Evolutionary conservation across 495 filamentous ascomycete genomes (phyloP).

Genomic region (Apiosordaria backusii): DNA sequence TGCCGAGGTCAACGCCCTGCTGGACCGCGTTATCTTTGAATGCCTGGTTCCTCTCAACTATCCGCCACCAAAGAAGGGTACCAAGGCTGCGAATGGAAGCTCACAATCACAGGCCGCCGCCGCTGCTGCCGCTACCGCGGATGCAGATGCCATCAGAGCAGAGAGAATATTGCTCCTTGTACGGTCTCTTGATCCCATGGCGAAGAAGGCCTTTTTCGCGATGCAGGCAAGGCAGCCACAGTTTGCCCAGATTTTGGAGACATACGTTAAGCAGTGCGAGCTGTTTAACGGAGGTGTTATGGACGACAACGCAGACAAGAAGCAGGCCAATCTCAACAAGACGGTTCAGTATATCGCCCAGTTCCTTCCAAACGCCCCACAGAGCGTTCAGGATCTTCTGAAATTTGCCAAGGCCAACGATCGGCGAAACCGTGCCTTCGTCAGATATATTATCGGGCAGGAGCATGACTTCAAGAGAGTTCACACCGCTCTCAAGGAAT

Average conservation of each 20-base stretch:
- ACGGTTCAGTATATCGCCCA: constrained; percentile 67
- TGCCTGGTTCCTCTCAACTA: constrained; percentile 79
- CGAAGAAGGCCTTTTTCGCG: constrained; percentile 85
- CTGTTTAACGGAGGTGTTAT: constrained; percentile 84
- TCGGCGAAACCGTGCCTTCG: constrained; percentile 82
- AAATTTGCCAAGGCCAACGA: constrained; percentile 92
- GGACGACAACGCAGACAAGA: constrained; percentile 64
- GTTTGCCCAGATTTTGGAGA: constrained; percentile 64
- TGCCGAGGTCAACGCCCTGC: constrained; percentile 71
- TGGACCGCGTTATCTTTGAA: constrained; percentile 85
- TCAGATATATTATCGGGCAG: constrained; percentile 78
- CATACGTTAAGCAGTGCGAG: constrained; percentile 76
- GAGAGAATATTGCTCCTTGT: constrained; percentile 81
- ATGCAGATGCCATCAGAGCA: constrained; percentile 79
- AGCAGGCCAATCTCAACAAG: constrained; percentile 62
- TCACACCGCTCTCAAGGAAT: constrained; percentile 82
- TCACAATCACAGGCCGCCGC: constrained; percentile 49
- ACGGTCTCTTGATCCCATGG: constrained; percentile 69
- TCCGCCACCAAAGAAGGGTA: constrained; percentile 63
- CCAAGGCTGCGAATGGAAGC: constrained; percentile 51
- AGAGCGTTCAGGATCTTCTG: constrained; percentile 67
- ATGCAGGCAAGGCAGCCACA: constrained; percentile 70
- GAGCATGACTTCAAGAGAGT: constrained; percentile 90
- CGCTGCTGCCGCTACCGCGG: constrained; percentile 48
- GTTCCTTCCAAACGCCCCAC: constrained; percentile 67